Percentiles rank a stretch among this genome's conserved stretches.
phyloP scores from a whole-genome alignment of 1,284 basidiomycete species.

The Ganoderma sinense region DNA sequence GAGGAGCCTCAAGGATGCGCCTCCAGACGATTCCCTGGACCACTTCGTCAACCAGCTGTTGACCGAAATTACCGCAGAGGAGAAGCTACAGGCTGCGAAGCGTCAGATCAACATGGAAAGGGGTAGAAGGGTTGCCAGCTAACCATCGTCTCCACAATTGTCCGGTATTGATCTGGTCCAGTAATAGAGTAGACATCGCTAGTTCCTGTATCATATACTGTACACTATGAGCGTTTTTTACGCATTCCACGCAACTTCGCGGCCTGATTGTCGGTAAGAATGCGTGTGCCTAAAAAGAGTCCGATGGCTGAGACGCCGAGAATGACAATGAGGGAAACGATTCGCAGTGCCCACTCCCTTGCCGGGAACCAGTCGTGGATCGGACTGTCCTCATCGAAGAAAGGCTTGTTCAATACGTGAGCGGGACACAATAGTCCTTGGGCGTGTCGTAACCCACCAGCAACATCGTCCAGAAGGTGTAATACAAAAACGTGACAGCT shows the following conservation, averaged over 20 bases:
- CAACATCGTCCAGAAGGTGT: constrained; percentile 90
- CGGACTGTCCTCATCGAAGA: constrained; percentile 77
- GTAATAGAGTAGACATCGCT: neutral
- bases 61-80: constrained; percentile 66
- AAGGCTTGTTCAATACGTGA: constrained; percentile 64
- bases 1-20: constrained; percentile 56
- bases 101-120: constrained; percentile 42
- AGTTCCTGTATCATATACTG: neutral
- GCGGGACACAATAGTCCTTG: neutral
- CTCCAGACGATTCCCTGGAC: constrained; percentile 50
- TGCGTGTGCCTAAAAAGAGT: constrained; percentile 79
- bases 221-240: constrained; percentile 5
- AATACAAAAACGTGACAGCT: constrained; percentile 84
- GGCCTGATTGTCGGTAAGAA: constrained; percentile 40
- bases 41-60: constrained; percentile 58
- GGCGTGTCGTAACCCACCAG: constrained; percentile 61
- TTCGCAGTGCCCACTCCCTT: constrained; percentile 89
- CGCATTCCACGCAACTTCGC: neutral
- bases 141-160: neutral
- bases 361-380: constrained; percentile 85
- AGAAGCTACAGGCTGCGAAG: constrained; percentile 62
- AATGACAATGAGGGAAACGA: constrained; percentile 86
- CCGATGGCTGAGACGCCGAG: constrained; percentile 82
- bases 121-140: constrained; percentile 35
- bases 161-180: neutral